Conservation (phyloP, 2,329 filamentous ascomycete genomes). For the Ceratocystis papillata region DNA sequence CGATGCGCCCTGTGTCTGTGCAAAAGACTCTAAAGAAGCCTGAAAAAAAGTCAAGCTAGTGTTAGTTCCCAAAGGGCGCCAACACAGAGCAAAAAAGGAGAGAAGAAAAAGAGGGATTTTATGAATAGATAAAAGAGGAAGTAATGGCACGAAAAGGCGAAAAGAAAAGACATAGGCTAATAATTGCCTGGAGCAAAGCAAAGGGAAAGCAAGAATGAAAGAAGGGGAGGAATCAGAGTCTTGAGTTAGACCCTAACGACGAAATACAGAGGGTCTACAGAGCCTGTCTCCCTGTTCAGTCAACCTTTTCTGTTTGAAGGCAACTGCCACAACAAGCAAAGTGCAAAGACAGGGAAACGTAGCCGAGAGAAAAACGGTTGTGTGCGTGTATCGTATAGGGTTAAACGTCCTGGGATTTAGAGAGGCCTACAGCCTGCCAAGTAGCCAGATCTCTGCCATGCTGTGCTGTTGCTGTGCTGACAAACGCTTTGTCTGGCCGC, state of each 20-base stretch:
- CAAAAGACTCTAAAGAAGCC: background rate
- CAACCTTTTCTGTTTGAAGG: background rate
- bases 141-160: background rate
- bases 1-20: background rate
- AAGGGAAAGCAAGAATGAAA: background rate
- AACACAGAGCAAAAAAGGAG: background rate
- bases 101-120: background rate
- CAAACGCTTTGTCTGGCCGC: too few relatives aligned
- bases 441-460: too few relatives aligned
- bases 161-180: constrained; percentile 1
- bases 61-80: background rate
- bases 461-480: background rate
- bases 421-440: too few relatives aligned
- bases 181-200: background rate
- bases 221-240: background rate
- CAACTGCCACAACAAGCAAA: background rate
- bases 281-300: too few relatives aligned
- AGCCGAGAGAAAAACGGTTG: background rate
- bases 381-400: too few relatives aligned
- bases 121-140: constrained; percentile 6
- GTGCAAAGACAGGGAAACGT: background rate
- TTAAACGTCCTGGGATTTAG: too few relatives aligned
- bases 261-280: background rate
- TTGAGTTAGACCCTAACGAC: too few relatives aligned
- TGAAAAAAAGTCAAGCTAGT: background rate